Evolutionary conservation across 139 green algal species (phyloP).

Genomic region (Parachlorella kessleri): DNA sequence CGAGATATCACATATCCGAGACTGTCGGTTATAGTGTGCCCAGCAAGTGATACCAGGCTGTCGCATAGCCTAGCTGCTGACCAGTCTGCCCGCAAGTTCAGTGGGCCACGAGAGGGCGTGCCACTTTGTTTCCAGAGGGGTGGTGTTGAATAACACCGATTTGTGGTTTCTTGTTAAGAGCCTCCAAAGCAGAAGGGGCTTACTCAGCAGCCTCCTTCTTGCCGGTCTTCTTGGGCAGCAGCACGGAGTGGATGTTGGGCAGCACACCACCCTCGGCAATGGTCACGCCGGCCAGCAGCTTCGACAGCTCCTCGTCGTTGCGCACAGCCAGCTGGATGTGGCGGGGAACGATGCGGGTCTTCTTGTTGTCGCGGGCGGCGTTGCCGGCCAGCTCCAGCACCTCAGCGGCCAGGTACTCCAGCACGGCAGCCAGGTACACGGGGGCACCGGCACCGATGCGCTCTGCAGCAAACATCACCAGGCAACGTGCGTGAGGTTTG

Average conservation of each 20-base stretch:
- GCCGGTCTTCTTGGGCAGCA: slow-evolving; percentile 85
- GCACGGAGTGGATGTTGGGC: slow-evolving; percentile 88
- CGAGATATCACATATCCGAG: too few species aligned
- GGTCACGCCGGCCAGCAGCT: slow-evolving; percentile 84
- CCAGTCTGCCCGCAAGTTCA: too few species aligned
- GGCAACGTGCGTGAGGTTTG: too few species aligned
- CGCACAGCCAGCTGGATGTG: slow-evolving; percentile 93
- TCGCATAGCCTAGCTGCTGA: too few species aligned
- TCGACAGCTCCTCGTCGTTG: slow-evolving; percentile 96
- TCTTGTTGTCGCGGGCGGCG: slow-evolving; percentile 94
- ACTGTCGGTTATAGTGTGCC: too few species aligned
- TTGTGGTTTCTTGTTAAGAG: too few species aligned
- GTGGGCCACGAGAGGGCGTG: too few species aligned
- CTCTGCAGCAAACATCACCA: too few species aligned
- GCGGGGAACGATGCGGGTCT: slow-evolving; percentile 86
- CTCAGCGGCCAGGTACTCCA: slow-evolving; percentile 88
- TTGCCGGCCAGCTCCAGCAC: slow-evolving; percentile 56
- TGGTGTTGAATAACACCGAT: neutral
- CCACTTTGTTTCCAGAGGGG: too few species aligned
- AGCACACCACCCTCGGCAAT: slow-evolving; percentile 85
- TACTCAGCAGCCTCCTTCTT: too few species aligned
- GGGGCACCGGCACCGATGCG: slow-evolving; percentile 48
- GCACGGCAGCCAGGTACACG: slow-evolving; percentile 74
- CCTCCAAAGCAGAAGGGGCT: too few species aligned
- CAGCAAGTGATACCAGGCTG: too few species aligned